Evolutionary conservation across 352 stramenopile genomes (phyloP).

Genomic region (Globisporangium middletonii): DNA sequence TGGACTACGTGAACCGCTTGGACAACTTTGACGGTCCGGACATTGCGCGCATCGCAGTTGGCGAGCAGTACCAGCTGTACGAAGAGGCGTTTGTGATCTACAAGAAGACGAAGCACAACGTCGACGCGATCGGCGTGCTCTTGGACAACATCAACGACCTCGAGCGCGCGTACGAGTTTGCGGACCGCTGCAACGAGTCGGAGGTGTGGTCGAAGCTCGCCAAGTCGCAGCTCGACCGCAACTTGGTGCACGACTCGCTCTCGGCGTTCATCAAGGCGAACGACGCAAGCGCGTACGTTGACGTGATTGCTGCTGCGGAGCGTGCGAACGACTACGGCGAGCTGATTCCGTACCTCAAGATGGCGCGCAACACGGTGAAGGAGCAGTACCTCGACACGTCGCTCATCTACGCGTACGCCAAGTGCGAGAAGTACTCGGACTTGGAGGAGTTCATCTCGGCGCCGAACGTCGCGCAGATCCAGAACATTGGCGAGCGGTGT

Average conservation of each 20-base stretch:
- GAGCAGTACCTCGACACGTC: slow-evolving; percentile 99
- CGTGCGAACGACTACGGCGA: slow-evolving; percentile 95
- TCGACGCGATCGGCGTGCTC: slow-evolving; percentile 90
- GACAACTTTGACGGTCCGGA: slow-evolving; percentile 99
- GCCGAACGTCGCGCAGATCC: slow-evolving; percentile 99
- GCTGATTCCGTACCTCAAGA: slow-evolving; percentile 98
- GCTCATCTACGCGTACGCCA: slow-evolving; percentile 99
- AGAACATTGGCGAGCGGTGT: slow-evolving; percentile 97
- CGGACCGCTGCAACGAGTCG: slow-evolving; percentile 97
- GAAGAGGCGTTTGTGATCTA: slow-evolving; percentile 99
- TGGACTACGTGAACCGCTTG: slow-evolving; percentile 99
- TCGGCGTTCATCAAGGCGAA: slow-evolving; percentile 99
- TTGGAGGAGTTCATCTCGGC: slow-evolving; percentile 99
- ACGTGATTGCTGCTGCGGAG: slow-evolving; percentile 97
- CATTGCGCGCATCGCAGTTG: slow-evolving; percentile 98
- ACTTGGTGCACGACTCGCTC: slow-evolving; percentile 95
- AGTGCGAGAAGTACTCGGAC: slow-evolving; percentile 97
- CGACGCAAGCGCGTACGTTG: slow-evolving; percentile 95
- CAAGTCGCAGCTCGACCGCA: slow-evolving; percentile 97
- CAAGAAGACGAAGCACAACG: slow-evolving; percentile 98
- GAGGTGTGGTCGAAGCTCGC: slow-evolving; percentile 99
- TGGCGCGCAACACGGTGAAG: slow-evolving; percentile 98
- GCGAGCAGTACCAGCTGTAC: slow-evolving; percentile 98
- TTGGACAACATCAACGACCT: slow-evolving; percentile 97
- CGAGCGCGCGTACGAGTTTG: slow-evolving; percentile 98